Percentiles rank a stretch among this genome's conserved stretches.
Evolutionary conservation across 2,329 filamentous ascomycete genomes (phyloP).

Genomic region (Aspergillus ochraceus): DNA sequence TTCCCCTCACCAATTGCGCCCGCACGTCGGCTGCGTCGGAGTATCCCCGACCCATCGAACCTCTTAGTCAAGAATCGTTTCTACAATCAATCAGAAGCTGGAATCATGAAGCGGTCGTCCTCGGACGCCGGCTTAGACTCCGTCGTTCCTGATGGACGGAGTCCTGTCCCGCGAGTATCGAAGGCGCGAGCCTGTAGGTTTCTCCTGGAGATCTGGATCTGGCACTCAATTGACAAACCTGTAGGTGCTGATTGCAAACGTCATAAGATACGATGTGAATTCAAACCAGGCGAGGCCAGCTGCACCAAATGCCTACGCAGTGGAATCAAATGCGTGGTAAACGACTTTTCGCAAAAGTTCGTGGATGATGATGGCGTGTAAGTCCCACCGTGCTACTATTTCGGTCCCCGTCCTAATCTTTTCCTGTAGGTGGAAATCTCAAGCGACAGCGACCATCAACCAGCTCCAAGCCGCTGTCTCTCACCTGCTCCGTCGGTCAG

Average conservation of each 20-base stretch:
- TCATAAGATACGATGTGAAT: slow-evolving; percentile 58
- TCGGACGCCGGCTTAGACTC: slow-evolving; percentile 36
- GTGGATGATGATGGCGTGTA: slow-evolving; percentile 55
- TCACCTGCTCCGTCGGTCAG: slow-evolving; percentile 45
- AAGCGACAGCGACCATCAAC: slow-evolving; percentile 42
- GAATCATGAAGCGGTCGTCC: slow-evolving; percentile 36
- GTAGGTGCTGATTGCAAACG: slow-evolving; percentile 53
- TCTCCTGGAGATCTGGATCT: not conserved
- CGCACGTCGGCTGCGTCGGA: slow-evolving; percentile 23
- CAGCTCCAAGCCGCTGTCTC: slow-evolving; percentile 48
- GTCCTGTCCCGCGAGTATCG: slow-evolving; percentile 36
- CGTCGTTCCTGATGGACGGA: slow-evolving; percentile 19
- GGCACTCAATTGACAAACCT: slow-evolving; percentile 6
- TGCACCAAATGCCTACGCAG: slow-evolving; percentile 54
- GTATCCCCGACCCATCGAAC: slow-evolving; percentile 23
- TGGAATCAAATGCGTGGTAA: slow-evolving; percentile 54
- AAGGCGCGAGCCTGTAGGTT: slow-evolving; percentile 44
- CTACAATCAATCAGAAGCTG: slow-evolving; percentile 14
- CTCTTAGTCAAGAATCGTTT: slow-evolving; percentile 1
- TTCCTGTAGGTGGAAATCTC: slow-evolving; percentile 45
- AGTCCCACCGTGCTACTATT: slow-evolving; percentile 22
- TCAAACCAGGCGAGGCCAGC: slow-evolving; percentile 46
- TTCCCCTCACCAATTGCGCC: slow-evolving; percentile 8
- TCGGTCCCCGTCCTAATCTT: slow-evolving; percentile 6
- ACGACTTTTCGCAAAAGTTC: slow-evolving; percentile 57